Evolutionary conservation across 441 rosid species (phyloP).

Genomic region (Erodium texanum): DNA sequence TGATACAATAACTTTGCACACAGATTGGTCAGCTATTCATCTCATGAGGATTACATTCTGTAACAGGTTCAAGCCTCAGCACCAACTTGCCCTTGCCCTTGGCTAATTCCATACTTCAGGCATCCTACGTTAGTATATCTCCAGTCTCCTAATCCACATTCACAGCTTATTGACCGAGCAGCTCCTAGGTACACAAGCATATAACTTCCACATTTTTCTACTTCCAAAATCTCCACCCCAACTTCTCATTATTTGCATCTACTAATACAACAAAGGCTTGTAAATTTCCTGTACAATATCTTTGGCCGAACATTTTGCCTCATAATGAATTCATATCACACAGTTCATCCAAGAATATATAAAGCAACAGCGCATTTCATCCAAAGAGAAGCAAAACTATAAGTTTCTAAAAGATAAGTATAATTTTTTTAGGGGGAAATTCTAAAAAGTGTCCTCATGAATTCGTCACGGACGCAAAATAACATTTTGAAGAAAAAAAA

Average conservation of each 20-base stretch:
- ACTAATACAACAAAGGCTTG: slow-evolving; percentile 3
- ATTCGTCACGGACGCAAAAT: no score
- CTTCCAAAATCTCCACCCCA: background rate
- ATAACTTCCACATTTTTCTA: background rate
- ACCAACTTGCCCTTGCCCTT: slow-evolving; percentile 2
- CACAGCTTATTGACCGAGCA: no score
- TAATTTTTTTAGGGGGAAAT: no score
- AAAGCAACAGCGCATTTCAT: background rate
- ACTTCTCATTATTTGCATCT: slow-evolving; percentile 1
- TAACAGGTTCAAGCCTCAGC: background rate
- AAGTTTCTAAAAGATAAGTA: background rate
- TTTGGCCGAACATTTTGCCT: background rate
- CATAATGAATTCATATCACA: background rate
- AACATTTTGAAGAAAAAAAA: no score
- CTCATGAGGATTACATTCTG: background rate
- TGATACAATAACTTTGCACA: background rate
- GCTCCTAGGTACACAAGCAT: no score
- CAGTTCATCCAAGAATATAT: background rate
- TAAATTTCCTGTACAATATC: background rate
- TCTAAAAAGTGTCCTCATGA: no score
- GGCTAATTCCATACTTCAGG: background rate
- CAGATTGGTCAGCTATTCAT: background rate
- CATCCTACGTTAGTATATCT: background rate
- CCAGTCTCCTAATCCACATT: background rate
- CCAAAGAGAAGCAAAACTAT: background rate